A percentile compares a stretch with the other conserved stretches of the same genome.
Evolutionary conservation across 2,329 filamentous ascomycete genomes (phyloP).

Genomic region (Coniochaeta sp.): DNA sequence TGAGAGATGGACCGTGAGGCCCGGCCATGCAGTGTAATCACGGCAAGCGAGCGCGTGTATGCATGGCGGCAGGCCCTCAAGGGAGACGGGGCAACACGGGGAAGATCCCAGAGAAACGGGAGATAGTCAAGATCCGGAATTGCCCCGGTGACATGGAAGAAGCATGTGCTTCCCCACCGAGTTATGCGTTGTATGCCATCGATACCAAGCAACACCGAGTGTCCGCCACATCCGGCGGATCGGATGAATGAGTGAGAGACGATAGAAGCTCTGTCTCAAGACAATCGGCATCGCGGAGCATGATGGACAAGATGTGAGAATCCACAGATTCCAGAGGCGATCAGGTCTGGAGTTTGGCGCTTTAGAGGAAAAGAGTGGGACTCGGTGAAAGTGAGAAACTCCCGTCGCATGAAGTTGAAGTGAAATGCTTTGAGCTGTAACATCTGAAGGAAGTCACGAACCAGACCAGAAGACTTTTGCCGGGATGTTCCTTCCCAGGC

Average conservation of each 20-base stretch:
- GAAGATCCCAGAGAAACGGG: background rate
- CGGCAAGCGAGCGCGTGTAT: background rate
- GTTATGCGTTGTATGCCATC: too few relatives aligned
- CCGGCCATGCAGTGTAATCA: background rate
- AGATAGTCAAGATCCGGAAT: background rate
- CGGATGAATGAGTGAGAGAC: background rate
- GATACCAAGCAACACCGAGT: background rate
- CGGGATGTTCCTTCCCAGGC: constrained; percentile 1
- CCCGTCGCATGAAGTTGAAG: too few relatives aligned
- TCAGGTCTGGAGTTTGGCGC: too few relatives aligned
- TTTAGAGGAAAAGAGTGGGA: too few relatives aligned
- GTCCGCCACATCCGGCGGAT: background rate
- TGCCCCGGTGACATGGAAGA: too few relatives aligned
- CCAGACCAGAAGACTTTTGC: background rate
- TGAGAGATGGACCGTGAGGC: constrained; percentile 1
- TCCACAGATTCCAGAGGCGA: too few relatives aligned
- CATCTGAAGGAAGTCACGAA: background rate
- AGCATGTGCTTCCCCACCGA: background rate
- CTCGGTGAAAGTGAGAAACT: too few relatives aligned
- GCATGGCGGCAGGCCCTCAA: background rate
- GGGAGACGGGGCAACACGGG: too few relatives aligned
- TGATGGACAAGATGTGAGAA: background rate
- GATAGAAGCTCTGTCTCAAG: background rate
- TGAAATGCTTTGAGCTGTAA: too few relatives aligned
- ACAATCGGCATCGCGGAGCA: background rate